A percentile compares a stretch with the other conserved stretches of the same genome.
phyloP scores from a whole-genome alignment of 1,139 yeast species.

The Debaryomyces udenii region DNA sequence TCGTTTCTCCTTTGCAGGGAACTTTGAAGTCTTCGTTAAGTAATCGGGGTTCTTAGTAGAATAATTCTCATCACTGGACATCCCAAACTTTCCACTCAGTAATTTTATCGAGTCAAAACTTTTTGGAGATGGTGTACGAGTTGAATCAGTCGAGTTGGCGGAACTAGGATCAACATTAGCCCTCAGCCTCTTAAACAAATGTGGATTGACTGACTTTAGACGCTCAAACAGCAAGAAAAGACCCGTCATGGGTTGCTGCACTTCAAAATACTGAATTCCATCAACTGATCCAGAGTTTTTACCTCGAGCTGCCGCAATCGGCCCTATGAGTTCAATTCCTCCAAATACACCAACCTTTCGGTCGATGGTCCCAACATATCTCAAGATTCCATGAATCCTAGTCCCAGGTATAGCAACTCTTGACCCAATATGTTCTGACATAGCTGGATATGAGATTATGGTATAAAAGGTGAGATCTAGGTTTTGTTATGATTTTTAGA shows the following conservation, averaged over 20 bases:
- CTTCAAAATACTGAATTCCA: constrained; percentile 49
- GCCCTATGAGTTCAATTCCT: constrained; percentile 79
- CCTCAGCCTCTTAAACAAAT: constrained; percentile 14
- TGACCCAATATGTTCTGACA: constrained; percentile 34
- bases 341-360: constrained; percentile 81
- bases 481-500: too few relatives aligned
- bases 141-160: constrained; percentile 2
- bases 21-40: too few relatives aligned
- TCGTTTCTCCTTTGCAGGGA: too few relatives aligned
- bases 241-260: constrained; percentile 67
- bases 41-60: too few relatives aligned
- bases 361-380: constrained; percentile 73
- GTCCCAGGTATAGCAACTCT: constrained; percentile 49
- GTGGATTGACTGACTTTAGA: constrained; percentile 47
- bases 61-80: too few relatives aligned
- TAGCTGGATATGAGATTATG: constrained; percentile 3
- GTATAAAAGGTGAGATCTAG: too few relatives aligned
- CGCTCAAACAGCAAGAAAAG: constrained; percentile 73
- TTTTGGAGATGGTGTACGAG: constrained; percentile 13
- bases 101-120: not conserved
- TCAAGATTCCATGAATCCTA: constrained; percentile 59
- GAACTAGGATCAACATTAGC: constrained; percentile 3
- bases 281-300: constrained; percentile 50
- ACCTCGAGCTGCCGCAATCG: constrained; percentile 51
- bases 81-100: too few relatives aligned